A percentile compares a stretch with the other conserved stretches of the same genome.
phyloP scores from a whole-genome alignment of 805 yeast genomes.

The Candida khao-thaluensis region DNA sequence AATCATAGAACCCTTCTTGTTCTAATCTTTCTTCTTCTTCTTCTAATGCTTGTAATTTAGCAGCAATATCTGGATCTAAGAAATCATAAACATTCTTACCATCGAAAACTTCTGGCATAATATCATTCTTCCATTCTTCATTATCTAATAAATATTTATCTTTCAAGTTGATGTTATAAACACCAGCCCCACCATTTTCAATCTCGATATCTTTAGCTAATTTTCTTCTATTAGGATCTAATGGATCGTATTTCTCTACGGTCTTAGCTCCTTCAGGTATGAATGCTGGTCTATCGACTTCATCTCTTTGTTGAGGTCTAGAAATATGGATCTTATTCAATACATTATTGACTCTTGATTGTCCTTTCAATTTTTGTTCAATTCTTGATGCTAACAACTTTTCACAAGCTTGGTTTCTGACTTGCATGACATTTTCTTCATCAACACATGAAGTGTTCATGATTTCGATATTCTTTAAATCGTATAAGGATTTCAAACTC shows the following conservation, averaged over 20 bases:
- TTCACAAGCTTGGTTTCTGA: slow-evolving; percentile 96
- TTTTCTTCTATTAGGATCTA: slow-evolving; percentile 77
- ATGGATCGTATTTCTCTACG: slow-evolving; percentile 65
- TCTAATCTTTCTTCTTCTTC: slow-evolving; percentile 96
- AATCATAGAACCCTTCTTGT: slow-evolving; percentile 91
- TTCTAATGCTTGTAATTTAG: slow-evolving; percentile 90
- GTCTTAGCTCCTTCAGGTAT: slow-evolving; percentile 75
- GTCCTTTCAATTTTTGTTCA: slow-evolving; percentile 93
- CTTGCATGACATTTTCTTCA: slow-evolving; percentile 93
- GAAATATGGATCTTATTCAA: slow-evolving; percentile 96
- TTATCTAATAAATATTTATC: slow-evolving; percentile 90
- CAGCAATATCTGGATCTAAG: slow-evolving; percentile 93
- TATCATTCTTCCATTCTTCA: slow-evolving; percentile 96
- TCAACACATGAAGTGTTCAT: slow-evolving; percentile 91
- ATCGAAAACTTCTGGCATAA: slow-evolving; percentile 93
- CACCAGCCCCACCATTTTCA: slow-evolving; percentile 99
- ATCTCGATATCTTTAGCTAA: slow-evolving; percentile 88
- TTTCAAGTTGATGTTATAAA: slow-evolving; percentile 87
- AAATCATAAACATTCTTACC: slow-evolving; percentile 97
- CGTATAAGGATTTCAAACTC: slow-evolving; percentile 61
- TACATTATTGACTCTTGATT: slow-evolving; percentile 83
- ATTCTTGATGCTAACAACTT: slow-evolving; percentile 92
- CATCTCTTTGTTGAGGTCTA: slow-evolving; percentile 86
- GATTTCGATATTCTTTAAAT: slow-evolving; percentile 81
- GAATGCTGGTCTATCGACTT: slow-evolving; percentile 69